phyloP scores from a whole-genome alignment of 1,139 yeast species.

The Magnusiomyces sp. region DNA sequence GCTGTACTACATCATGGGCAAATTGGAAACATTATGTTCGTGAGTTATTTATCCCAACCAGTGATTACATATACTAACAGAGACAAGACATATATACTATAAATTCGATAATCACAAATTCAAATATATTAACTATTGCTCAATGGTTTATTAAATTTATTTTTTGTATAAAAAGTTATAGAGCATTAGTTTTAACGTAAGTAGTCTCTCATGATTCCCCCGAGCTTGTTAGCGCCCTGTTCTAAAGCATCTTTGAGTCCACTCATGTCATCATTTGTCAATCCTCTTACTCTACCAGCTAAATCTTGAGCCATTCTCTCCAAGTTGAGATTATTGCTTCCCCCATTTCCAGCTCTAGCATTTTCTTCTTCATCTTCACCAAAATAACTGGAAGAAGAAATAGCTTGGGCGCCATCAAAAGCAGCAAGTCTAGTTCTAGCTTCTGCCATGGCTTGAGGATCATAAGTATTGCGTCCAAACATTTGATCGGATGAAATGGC shows the following conservation, averaged over 20 bases:
- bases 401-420: slow-evolving; percentile 80
- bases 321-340: slow-evolving; percentile 29
- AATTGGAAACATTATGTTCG: too few species aligned
- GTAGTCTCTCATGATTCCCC: slow-evolving; percentile 77
- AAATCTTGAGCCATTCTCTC: slow-evolving; percentile 59
- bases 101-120: too few species aligned
- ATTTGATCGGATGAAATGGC: slow-evolving; percentile 93
- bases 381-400: slow-evolving; percentile 86
- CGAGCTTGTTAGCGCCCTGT: slow-evolving; percentile 84
- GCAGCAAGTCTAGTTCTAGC: slow-evolving; percentile 70
- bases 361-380: slow-evolving; percentile 65
- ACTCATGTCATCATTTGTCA: slow-evolving; percentile 82
- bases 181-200: slow-evolving; percentile 38
- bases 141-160: too few species aligned
- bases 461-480: slow-evolving; percentile 83
- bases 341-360: slow-evolving; percentile 29
- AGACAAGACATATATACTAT: too few species aligned
- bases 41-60: too few species aligned
- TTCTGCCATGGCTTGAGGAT: slow-evolving; percentile 67
- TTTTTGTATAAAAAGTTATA: neutral
- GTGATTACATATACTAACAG: too few species aligned
- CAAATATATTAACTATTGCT: too few species aligned
- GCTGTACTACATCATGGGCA: too few species aligned
- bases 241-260: slow-evolving; percentile 89
- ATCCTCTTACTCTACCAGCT: slow-evolving; percentile 58